Evolutionary conservation across 2,329 filamentous ascomycete species (phyloP).

Genomic region (Colletotrichum sp.): DNA sequence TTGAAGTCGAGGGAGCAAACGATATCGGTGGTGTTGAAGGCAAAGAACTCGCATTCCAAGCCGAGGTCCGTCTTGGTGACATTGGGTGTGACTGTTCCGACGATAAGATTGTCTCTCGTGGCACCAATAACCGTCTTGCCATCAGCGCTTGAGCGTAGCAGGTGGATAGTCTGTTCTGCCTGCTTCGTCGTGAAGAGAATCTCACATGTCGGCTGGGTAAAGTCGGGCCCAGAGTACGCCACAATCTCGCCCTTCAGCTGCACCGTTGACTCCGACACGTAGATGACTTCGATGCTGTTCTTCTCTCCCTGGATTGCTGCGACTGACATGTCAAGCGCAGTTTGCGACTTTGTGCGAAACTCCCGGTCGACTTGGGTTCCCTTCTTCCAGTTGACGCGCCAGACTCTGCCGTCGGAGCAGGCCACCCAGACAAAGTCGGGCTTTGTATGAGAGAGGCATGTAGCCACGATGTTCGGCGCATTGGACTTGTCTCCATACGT

Average conservation of each 20-base stretch:
- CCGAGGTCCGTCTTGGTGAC: slow-evolving; percentile 37
- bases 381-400: slow-evolving; percentile 63
- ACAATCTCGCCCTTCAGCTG: slow-evolving; percentile 37
- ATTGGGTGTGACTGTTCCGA: slow-evolving; percentile 57
- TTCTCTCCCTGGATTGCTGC: slow-evolving; percentile 40
- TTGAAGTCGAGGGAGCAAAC: slow-evolving; percentile 72
- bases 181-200: slow-evolving; percentile 41
- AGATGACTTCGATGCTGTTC: slow-evolving; percentile 46
- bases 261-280: slow-evolving; percentile 14
- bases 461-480: slow-evolving; percentile 44
- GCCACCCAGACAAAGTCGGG: slow-evolving; percentile 63
- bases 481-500: slow-evolving; percentile 27
- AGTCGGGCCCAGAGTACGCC: slow-evolving; percentile 45
- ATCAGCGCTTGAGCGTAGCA: slow-evolving; percentile 54
- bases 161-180: slow-evolving; percentile 37
- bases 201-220: slow-evolving; percentile 33
- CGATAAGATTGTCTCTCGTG: slow-evolving; percentile 52
- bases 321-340: slow-evolving; percentile 51
- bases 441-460: slow-evolving; percentile 40
- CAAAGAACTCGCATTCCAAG: slow-evolving; percentile 60
- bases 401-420: slow-evolving; percentile 61
- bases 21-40: slow-evolving; percentile 64
- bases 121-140: slow-evolving; percentile 60
- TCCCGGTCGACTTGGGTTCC: slow-evolving; percentile 45
- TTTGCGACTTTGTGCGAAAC: slow-evolving; percentile 47